Conservation (phyloP, 192 early-diverging fungal species). For the Podila minutissima region DNA sequence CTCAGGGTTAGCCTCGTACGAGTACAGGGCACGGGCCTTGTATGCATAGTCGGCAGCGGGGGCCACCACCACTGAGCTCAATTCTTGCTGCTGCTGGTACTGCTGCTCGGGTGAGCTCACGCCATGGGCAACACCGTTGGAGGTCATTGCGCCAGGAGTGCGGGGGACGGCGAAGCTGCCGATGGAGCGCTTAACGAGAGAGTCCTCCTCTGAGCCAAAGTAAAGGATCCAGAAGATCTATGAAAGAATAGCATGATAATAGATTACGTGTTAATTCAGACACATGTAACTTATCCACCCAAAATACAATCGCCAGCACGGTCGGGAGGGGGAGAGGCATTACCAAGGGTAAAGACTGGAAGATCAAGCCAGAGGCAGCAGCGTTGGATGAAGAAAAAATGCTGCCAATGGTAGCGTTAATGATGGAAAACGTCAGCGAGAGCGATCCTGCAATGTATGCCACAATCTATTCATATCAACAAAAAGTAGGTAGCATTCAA, state of each 20-base stretch:
- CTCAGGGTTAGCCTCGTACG: slow-evolving; percentile 87
- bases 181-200: slow-evolving; percentile 49
- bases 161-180: slow-evolving; percentile 33
- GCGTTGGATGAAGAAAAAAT: slow-evolving; percentile 18
- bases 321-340: too few species aligned
- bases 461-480: slow-evolving; percentile 25
- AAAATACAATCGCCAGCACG: not conserved
- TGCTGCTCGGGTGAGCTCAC: slow-evolving; percentile 43
- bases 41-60: slow-evolving; percentile 60
- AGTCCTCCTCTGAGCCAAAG: slow-evolving; percentile 73
- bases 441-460: slow-evolving; percentile 35
- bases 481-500: not conserved
- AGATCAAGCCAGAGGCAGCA: slow-evolving; percentile 42
- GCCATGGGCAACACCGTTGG: slow-evolving; percentile 53
- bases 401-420: slow-evolving; percentile 4
- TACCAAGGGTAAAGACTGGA: slow-evolving; percentile 51
- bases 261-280: not conserved
- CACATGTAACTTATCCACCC: slow-evolving; percentile 5
- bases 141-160: slow-evolving; percentile 23
- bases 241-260: not conserved
- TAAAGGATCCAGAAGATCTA: slow-evolving; percentile 74
- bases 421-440: slow-evolving; percentile 3
- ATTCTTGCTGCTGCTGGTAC: not conserved
- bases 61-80: slow-evolving; percentile 55
- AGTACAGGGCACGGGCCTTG: slow-evolving; percentile 77